A percentile compares a stretch with the other conserved stretches of the same genome.
Evolutionary conservation across 2,329 filamentous ascomycete genomes (phyloP).

Genomic region (Zasmidium angulare): DNA sequence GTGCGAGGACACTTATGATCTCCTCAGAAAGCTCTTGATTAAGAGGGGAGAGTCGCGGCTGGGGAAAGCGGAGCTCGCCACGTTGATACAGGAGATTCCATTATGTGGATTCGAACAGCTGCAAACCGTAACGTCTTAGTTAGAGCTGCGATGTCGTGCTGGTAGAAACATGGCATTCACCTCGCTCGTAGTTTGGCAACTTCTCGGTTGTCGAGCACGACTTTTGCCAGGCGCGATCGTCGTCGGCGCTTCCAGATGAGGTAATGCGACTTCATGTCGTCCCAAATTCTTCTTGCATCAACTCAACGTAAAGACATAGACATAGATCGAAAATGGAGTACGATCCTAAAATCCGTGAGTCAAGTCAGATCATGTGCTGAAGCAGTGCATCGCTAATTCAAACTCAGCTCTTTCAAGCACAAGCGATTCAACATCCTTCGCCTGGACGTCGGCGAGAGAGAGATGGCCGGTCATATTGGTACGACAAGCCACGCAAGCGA

Average conservation of each 20-base stretch:
- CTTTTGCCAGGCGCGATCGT: not conserved
- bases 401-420: conserved; percentile 71
- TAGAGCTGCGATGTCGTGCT: not conserved
- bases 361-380: not conserved
- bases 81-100: conserved; percentile 3
- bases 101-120: conserved; percentile 9
- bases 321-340: conserved; percentile 61
- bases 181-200: not conserved
- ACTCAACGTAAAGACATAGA: conserved; percentile 6
- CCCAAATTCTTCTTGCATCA: conserved; percentile 4
- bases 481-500: conserved; percentile 31
- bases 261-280: not conserved
- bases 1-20: not conserved
- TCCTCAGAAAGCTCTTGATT: conserved; percentile 6
- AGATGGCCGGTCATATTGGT: conserved; percentile 95
- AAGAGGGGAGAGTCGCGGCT: conserved; percentile 3
- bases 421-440: conserved; percentile 81
- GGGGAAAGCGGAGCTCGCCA: conserved; percentile 8
- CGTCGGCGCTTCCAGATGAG: not conserved
- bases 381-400: conserved; percentile 10
- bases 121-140: not conserved
- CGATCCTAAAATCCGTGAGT: conserved; percentile 71
- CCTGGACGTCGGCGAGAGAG: conserved; percentile 76
- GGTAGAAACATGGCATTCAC: too few species aligned
- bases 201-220: not conserved